Base-by-base conservation (phyloP, 1,284 basidiomycete genomes). In the Phylloporus gajari region DNA sequence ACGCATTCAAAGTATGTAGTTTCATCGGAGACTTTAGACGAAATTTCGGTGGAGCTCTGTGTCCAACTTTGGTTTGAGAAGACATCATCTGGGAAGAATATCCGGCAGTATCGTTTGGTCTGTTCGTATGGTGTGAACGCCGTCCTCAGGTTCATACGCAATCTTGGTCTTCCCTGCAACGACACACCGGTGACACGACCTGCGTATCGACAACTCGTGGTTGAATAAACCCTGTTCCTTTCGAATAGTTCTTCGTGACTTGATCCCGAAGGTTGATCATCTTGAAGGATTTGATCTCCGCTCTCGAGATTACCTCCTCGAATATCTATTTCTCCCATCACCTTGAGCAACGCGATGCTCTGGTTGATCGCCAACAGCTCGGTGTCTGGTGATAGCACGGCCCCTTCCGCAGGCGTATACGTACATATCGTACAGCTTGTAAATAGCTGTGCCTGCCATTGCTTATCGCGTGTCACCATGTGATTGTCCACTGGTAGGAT, bases 391-490 rank as follows among this genome's bases (percentile, higher is more conserved):
- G 21, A 66, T 46, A 58, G 27, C 40, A 21, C 44, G 3, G 4
- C 62, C 30, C 68, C 48, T 51, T 32, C 65, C 1, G 11, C 65
- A 7, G 87, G 83, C 13, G 84, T 78, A 72, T 91, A 86, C 67
- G 87, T 81, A 70, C 91, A 87, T 3, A 87, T 89, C 23, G 88
- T 89, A 75, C 86, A 91, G 73, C 89, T 86, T 9, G 84, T 82
- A 48, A 91, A 84, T 17, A 91, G 86, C 73, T 91, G 89, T 0
- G 89, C 87, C 73, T 92, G 88, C 90, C 90, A 92, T 71, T 88
- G 87, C 65, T 88, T 75, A 32, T 79, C 78, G 68, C 87, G 86
- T n/a, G 79, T 73, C 30, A 89, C 75, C 53, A 89, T 73, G 46
- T 73, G 77, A 70, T 82, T 77, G 70, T 91, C 89, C 13, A 91